Evolutionary conservation across 208 protist genomes (phyloP).

Genomic region (Leishmania major): DNA sequence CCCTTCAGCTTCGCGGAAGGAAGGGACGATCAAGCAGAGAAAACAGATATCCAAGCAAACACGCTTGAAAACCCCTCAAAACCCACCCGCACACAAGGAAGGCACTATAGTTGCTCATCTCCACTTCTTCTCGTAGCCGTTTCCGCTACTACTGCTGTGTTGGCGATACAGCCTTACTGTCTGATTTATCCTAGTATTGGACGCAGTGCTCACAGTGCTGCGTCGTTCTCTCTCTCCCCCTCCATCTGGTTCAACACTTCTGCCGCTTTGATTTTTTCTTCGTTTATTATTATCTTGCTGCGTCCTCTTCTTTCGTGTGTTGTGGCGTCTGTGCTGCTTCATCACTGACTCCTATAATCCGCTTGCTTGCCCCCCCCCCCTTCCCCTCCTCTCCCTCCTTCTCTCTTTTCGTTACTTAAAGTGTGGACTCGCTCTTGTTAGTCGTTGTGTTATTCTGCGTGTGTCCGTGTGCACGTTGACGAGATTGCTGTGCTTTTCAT

Average conservation of each 20-base stretch:
- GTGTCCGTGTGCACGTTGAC: neutral
- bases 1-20: neutral
- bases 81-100: neutral
- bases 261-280: neutral
- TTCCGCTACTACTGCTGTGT: neutral
- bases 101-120: neutral
- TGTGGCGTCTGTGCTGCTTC: neutral
- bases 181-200: neutral
- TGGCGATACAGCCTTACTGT: neutral
- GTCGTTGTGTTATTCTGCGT: neutral
- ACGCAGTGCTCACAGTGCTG: neutral
- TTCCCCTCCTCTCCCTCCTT: neutral
- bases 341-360: neutral
- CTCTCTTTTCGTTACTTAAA: neutral
- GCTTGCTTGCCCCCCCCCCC: neutral
- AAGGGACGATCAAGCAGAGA: neutral
- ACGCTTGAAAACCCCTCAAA: neutral
- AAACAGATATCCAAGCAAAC: neutral
- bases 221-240: neutral
- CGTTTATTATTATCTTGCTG: neutral
- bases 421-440: neutral
- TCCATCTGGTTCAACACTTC: neutral
- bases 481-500: conserved; percentile 5
- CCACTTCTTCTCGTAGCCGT: neutral
- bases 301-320: neutral